Percentiles rank a stretch among this genome's conserved stretches.
Conservation (phyloP, 176 grass and related monocot genomes). For the Zoysia japonica region DNA sequence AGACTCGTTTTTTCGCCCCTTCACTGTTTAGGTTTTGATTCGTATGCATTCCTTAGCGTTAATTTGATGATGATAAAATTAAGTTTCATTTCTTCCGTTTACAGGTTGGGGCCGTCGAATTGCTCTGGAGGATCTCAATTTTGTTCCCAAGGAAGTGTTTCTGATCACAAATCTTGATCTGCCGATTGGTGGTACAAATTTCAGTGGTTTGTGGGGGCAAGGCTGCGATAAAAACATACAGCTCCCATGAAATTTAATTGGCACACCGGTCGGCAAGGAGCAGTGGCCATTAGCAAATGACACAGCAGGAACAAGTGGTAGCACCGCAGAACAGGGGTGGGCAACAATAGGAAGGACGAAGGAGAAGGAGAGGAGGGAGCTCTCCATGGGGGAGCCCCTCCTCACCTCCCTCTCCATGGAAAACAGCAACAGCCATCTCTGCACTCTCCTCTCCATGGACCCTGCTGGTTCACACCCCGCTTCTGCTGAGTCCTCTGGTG, state of each 20-base stretch:
- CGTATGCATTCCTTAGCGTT: neutral
- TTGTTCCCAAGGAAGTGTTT: neutral
- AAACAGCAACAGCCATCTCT: constrained; percentile 56
- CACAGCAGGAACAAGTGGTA: neutral
- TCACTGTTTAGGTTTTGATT: neutral
- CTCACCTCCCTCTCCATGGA: constrained; percentile 73
- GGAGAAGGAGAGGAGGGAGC: constrained; percentile 57
- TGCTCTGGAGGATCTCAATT: constrained; percentile 39
- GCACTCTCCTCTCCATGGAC: constrained; percentile 81
- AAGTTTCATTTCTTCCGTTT: neutral
- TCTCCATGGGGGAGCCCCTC: constrained; percentile 66
- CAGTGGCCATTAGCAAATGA: neutral
- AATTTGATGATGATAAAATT: neutral
- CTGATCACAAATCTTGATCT: constrained; percentile 33
- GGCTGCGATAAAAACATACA: neutral
- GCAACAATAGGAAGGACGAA: constrained; percentile 47
- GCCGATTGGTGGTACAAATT: constrained; percentile 5
- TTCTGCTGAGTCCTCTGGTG: constrained; percentile 13
- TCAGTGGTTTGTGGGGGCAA: neutral
- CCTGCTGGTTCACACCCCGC: constrained; percentile 34
- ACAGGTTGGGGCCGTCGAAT: constrained; percentile 7
- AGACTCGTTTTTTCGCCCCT: neutral
- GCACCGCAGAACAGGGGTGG: neutral
- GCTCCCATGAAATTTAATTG: constrained; percentile 15
- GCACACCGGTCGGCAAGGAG: neutral